Percentiles rank a stretch among this genome's conserved stretches.
Evolutionary conservation across 1,139 yeast species (phyloP).

Genomic region (Saccharomycopsis hybrid): DNA sequence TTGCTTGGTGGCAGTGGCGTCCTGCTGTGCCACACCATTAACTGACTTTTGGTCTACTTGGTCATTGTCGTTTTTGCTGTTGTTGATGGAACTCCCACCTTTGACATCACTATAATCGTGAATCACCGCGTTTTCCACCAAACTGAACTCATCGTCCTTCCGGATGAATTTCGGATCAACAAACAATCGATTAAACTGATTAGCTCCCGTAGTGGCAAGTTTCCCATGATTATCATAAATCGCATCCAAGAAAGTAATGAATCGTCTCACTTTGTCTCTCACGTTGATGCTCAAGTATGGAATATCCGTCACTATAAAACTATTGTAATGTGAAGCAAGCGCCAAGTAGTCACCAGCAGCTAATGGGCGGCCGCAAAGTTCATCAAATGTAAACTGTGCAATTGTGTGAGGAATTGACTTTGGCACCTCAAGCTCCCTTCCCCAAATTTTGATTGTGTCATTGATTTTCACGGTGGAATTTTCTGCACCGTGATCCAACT

Average conservation of each 20-base stretch:
- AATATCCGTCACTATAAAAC: constrained; percentile 83
- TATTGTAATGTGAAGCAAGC: constrained; percentile 67
- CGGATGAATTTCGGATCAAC: constrained; percentile 62
- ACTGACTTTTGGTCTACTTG: constrained; percentile 65
- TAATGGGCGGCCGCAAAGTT: constrained; percentile 78
- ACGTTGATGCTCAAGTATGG: constrained; percentile 75
- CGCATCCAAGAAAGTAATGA: constrained; percentile 91
- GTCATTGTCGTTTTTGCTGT: constrained; percentile 60
- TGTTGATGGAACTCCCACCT: constrained; percentile 16
- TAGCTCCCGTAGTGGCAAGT: constrained; percentile 83
- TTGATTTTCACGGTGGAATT: constrained; percentile 20
- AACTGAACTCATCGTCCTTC: constrained; percentile 5
- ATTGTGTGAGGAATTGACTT: constrained; percentile 68
- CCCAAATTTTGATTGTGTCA: constrained; percentile 57
- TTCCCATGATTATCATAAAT: constrained; percentile 87
- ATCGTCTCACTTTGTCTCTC: constrained; percentile 80
- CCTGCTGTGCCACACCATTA: not conserved
- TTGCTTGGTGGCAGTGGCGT: not conserved
- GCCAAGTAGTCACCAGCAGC: constrained; percentile 96
- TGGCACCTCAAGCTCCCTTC: constrained; percentile 74
- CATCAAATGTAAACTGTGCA: constrained; percentile 82
- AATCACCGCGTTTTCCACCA: constrained; percentile 8
- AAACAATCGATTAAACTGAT: constrained; percentile 76
- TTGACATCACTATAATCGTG: constrained; percentile 14
- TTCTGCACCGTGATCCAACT: constrained; percentile 34